phyloP scores from a whole-genome alignment of 23 red algal species.

The Gracilaria domingensis region DNA sequence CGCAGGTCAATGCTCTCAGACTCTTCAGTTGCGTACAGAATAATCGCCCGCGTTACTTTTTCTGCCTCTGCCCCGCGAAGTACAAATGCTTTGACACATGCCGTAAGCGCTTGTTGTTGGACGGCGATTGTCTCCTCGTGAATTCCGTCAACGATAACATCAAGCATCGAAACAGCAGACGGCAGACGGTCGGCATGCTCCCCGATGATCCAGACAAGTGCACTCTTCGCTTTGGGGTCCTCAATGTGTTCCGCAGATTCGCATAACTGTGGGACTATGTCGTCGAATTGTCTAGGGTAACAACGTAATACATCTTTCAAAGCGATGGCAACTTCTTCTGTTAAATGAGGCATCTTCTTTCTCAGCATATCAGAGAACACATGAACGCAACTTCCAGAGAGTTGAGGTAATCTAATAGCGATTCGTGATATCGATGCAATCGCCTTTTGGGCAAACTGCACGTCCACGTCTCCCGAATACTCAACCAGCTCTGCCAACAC shows the following conservation, averaged over 20 bases:
- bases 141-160: conserved; percentile 66
- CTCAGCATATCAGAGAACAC: conserved; percentile 67
- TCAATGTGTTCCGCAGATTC: conserved; percentile 56
- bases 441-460: conserved; percentile 68
- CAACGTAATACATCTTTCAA: conserved; percentile 71
- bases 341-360: conserved; percentile 59
- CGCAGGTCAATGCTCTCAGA: conserved; percentile 84
- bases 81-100: conserved; percentile 69
- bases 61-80: conserved; percentile 47
- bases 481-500: conserved; percentile 69
- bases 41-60: conserved; percentile 14
- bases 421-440: conserved; percentile 77
- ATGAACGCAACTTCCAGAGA: conserved; percentile 60
- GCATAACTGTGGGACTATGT: conserved; percentile 56
- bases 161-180: conserved; percentile 48
- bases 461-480: conserved; percentile 89
- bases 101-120: conserved; percentile 85
- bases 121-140: conserved; percentile 74
- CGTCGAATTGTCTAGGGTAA: conserved; percentile 70
- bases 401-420: conserved; percentile 61
- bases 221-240: conserved; percentile 77
- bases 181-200: conserved; percentile 75
- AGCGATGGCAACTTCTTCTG: conserved; percentile 68
- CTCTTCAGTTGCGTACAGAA: conserved; percentile 47
- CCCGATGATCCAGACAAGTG: conserved; percentile 94